Percentiles rank a stretch among this genome's conserved stretches.
Conservation (phyloP, 2,329 filamentous ascomycete species). For the Scolecobasidium constrictum region DNA sequence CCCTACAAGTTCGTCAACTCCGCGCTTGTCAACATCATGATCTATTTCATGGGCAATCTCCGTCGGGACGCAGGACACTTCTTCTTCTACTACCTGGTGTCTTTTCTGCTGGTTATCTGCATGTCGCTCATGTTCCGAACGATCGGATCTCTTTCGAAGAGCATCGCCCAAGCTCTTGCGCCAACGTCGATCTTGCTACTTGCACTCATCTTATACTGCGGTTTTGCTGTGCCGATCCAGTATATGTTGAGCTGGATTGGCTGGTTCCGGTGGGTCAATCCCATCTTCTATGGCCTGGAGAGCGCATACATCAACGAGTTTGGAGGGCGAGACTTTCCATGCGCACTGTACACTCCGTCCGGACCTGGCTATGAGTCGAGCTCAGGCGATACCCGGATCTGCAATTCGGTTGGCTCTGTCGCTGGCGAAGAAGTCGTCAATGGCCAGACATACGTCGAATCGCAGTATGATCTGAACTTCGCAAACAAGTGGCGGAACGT, state of each 20-base stretch:
- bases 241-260: constrained; percentile 18
- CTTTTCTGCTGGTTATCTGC: constrained; percentile 28
- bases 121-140: constrained; percentile 38
- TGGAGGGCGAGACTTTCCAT: constrained; percentile 45
- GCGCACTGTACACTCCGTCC: constrained; percentile 29
- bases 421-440: constrained; percentile 43
- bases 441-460: constrained; percentile 50
- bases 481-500: constrained; percentile 42
- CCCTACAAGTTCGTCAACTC: constrained; percentile 32
- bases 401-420: constrained; percentile 41
- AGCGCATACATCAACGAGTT: constrained; percentile 42
- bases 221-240: constrained; percentile 21
- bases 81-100: constrained; percentile 37
- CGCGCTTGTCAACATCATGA: constrained; percentile 32
- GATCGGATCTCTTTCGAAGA: constrained; percentile 19
- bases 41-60: constrained; percentile 40
- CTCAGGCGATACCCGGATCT: constrained; percentile 14
- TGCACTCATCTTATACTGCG: constrained; percentile 20
- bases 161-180: constrained; percentile 19
- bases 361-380: constrained; percentile 14
- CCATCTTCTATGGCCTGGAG: constrained; percentile 20
- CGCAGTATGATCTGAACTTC: constrained; percentile 46
- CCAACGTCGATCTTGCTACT: constrained; percentile 18
- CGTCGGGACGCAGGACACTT: constrained; percentile 35
- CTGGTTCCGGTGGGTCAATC: constrained; percentile 11